Evolutionary conservation across 148 eudicot genomes (phyloP), one percentile per base, ranked within the genome.

Genomic region (Beta vulgaris): DNA sequence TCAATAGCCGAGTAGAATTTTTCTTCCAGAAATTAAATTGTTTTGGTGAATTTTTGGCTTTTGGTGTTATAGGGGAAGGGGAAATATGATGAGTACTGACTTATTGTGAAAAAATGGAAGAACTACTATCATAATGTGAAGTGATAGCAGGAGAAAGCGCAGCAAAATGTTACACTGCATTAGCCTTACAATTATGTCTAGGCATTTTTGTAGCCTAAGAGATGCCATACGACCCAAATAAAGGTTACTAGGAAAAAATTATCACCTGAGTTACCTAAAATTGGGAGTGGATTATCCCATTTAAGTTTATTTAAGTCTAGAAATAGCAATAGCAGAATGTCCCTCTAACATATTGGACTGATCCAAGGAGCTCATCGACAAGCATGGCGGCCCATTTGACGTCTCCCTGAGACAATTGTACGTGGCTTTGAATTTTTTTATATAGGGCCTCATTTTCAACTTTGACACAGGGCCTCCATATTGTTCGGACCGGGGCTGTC

Each of bases 361-460:
- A 74, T 87, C 25, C 96, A 84, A 61, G 79, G 81, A 26, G 72
- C 84, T 12, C 81, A 85, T 0, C 69, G 89, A 42, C 97, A 88
- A 66, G 88, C 90, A 1, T 95, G 97, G 96, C 82, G 96, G 46
- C 98, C 98, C 16, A 90, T 92, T 53, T 85, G 97, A 55, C 97
- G 98, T 2, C 82, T 95, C 43, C 98, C 98, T 0, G 97, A 95
- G 78, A 90, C 89, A n/a, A n/a, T n/a, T n/a, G n/a, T n/a, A n/a
- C n/a, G n/a, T n/a, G n/a, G n/a, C n/a, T n/a, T n/a, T n/a, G n/a
- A n/a, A n/a, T n/a, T n/a, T n/a, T n/a, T n/a, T n/a, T n/a, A n/a
- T n/a, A n/a, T n/a, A n/a, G n/a, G n/a, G n/a, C n/a, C n/a, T n/a
- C n/a, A n/a, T n/a, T n/a, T n/a, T n/a, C n/a, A n/a, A n/a, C n/a